phyloP scores from a whole-genome alignment of 768 basidiomycete species.

The Pleurotus cornucopiae region DNA sequence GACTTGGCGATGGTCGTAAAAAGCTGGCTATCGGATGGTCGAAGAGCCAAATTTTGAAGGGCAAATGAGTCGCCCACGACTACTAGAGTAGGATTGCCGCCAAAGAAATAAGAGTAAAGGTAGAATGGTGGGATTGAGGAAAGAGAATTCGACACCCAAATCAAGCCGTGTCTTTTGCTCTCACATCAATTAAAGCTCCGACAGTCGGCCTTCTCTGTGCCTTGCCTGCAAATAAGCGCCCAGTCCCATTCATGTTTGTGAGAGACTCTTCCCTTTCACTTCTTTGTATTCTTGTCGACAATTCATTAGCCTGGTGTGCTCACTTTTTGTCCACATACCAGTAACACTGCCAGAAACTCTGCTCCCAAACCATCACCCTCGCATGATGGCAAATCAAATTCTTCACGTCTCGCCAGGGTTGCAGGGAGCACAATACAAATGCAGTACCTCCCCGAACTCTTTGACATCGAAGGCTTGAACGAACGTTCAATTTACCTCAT shows the following conservation, averaged over 20 bases:
- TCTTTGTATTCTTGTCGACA: no score
- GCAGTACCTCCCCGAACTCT: neutral
- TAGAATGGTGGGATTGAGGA: constrained; percentile 40
- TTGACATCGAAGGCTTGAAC: neutral
- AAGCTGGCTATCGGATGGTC: constrained; percentile 10
- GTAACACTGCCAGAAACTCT: no score
- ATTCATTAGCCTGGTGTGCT: no score
- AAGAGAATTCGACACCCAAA: constrained; percentile 20
- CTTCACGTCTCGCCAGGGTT: neutral
- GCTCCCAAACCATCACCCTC: no score
- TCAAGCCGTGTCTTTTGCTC: constrained; percentile 18
- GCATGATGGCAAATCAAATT: neutral
- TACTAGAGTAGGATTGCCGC: constrained; percentile 48
- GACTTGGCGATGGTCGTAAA: constrained; percentile 34
- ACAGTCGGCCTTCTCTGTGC: neutral
- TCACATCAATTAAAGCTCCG: constrained; percentile 8
- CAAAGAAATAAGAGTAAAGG: constrained; percentile 52
- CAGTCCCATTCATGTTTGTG: no score
- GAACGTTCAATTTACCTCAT: no score
- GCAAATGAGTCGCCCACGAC: constrained; percentile 43
- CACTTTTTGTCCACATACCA: no score
- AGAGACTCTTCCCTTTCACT: no score
- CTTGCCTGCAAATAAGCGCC: neutral
- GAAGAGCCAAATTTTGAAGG: constrained; percentile 29
- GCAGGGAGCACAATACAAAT: neutral